Evolutionary conservation across 805 yeast species (phyloP), one percentile per base, ranked within the genome.

Genomic region (Blastobotrys americana): DNA sequence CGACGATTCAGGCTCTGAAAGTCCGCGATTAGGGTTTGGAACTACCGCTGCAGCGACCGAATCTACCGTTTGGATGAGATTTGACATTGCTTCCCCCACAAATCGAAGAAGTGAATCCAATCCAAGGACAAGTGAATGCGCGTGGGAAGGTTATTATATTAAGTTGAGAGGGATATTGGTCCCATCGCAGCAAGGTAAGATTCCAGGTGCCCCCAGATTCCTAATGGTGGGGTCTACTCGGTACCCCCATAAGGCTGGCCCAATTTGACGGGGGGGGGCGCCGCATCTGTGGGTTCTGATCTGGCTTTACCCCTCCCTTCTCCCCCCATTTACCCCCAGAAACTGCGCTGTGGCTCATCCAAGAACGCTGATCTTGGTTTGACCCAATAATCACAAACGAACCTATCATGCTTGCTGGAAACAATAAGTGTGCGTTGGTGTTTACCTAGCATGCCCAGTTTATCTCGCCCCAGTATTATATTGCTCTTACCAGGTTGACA

Each of bases 361-460:
- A 25, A 25, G 31, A 25, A 25, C 31, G 31, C 13, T 25, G 31
- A 13, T 13, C 31, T 13, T 13, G 10, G 31, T 8, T 25, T 8
- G 31, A 25, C 10, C 31, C 31, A 25, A 13, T 25, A 25, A 25
- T 25, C 31, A 25, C 31, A 13, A 25, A 25, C 8, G 31, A 25
- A 8, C 31, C 31, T 13, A 13, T 25, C 31, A 25, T 8, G 31
- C 8, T 25, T 25, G 31, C 31, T 25, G 10, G 31, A 25, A 25
- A 25, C 31, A 25, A 25, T 8, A 25, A 25, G 31, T 25, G 31
- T 13, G 31, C 31, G 8, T 50, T 46, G 19, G 49, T 52, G 31
- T 50, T 50, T 22, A 50, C 45, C 15, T 52, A 49, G 31, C 40
- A 46, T 23, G 53, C 46, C 35, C 21, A 31, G 36, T 49, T 53